Base-by-base conservation (phyloP, 1,284 basidiomycete species). In the Pterulicium gracile region DNA sequence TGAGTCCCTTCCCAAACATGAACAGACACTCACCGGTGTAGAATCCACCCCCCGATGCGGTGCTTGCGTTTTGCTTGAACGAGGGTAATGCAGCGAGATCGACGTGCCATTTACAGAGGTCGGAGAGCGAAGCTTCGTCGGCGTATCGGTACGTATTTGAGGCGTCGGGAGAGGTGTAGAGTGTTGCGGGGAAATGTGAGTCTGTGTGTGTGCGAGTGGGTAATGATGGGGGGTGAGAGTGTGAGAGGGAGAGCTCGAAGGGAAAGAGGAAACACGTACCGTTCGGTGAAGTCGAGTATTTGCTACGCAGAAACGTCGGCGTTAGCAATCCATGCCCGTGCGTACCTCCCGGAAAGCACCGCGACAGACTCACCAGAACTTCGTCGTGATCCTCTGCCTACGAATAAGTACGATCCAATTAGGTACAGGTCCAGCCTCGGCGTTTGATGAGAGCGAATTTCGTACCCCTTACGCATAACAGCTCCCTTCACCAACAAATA, bases 21-120 rank as follows among this genome's bases (percentile, higher is more conserved):
- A n/a, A n/a, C n/a, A n/a, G n/a, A 51, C 49, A 17, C 58, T 49
- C 52, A 82, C 85, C 84, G 43, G 86, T 88, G 56, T 87, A 88
- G 63, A 89, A 90, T 13, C 85, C 81, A 45, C 71, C 67, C 34
- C 65, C 59, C 42, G 71, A 67, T 18, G 76, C 68, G 46, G 67
- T 56, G 19, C 61, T 65, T 40, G 80, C 78, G 52, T 81, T 79
- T 51, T 78, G 75, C 58, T 76, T 77, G 67, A 88, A 90, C 39
- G 77, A 79, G 22, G 86, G 86, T 48, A 90, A 61, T 20, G 79
- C 73, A 40, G 77, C 75, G 44, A 90, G 68, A 61, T 90, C 82
- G 39, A 89, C 86, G 4, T 81, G 86, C 88, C 88, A 90, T 63
- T 85, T 81, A 66, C 88, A 90, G 46, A 90, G 65, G 57, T 88